Evolutionary conservation across 176 grass and related monocot species (phyloP), one percentile per base, ranked within the genome.

Genomic region (Rhynchospora breviuscula): DNA sequence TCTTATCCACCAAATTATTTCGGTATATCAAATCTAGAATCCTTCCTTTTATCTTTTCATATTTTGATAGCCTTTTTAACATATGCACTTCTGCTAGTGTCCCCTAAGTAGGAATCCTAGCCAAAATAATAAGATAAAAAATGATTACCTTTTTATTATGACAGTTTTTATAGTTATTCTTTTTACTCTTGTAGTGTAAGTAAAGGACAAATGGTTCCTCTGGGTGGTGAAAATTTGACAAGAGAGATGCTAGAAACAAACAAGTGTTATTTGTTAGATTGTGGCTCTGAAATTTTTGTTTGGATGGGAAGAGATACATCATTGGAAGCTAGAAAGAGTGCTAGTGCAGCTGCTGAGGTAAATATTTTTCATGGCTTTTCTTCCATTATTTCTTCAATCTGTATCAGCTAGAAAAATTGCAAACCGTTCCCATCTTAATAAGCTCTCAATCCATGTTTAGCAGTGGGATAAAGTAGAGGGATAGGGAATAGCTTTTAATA

Each of bases 271-370:
- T 79, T 98, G 72, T 82, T 98, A 82, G 93, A 98, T 67, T 95
- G 91, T 61, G 89, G 89, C 69, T 77, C 87, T 63, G 96, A 98
- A 93, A 87, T 95, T 86, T 98, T 85, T 90, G 89, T 90, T 67
- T 98, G 93, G 96, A 95, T 95, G 89, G 96, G 96, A 75, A 88
- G 96, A 92, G 92, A 92, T 87, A 95, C 93, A 63, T 84, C 89
- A 17, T 80, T 98, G 7, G 91, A 95, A 87, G 89, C 92, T 68
- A 93, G 96, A 88, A 98, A 98, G 90, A 78, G 58, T 88, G 93
- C 90, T 78, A 89, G 96, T 58, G 86, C 91, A 69, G 91, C 88
- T 82, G 96, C 96, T 63, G 96, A 98, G 86, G 96, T 98, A 90
- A 90, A 11, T 60, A 70, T 83, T 69, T 19, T 67, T 63, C 63